Conservation (phyloP, 2,329 filamentous ascomycete species). For the Microdochium paspali region DNA sequence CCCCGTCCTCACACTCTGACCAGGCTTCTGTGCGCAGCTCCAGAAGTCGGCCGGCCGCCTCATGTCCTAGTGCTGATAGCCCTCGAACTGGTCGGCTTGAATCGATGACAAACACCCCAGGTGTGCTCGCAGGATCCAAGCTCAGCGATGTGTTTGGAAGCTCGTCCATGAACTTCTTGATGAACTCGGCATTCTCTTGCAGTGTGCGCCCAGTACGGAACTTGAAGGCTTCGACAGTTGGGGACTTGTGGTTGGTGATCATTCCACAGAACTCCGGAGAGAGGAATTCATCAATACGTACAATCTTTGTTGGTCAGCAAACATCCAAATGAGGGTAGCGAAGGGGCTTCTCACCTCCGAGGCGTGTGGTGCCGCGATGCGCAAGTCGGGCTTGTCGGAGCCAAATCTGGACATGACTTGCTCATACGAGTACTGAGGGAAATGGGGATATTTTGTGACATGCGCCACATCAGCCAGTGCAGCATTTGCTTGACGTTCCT, state of each 20-base stretch:
- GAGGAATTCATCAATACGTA: conserved; percentile 52
- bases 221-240: conserved; percentile 67
- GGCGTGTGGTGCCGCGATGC: conserved; percentile 40
- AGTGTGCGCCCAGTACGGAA: conserved; percentile 44
- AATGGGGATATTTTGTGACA: background rate
- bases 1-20: conserved; percentile 52
- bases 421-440: conserved; percentile 40
- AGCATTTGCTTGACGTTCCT: background rate
- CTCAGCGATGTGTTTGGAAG: conserved; percentile 49
- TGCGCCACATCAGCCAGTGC: background rate
- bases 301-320: conserved; percentile 43
- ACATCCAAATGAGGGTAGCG: background rate
- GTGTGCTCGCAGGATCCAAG: conserved; percentile 63
- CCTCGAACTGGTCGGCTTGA: conserved; percentile 64
- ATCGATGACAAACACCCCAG: conserved; percentile 71
- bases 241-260: conserved; percentile 59
- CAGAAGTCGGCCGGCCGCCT: conserved; percentile 14
- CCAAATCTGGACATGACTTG: conserved; percentile 74
- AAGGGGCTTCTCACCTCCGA: conserved; percentile 39
- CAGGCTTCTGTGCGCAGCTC: conserved; percentile 9
- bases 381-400: conserved; percentile 84
- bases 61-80: conserved; percentile 41
- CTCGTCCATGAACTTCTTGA: conserved; percentile 59
- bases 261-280: conserved; percentile 59
- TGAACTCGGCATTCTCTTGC: conserved; percentile 30